These are phyloP conservation scores for Picochlorum sp. DNA, from an alignment of 139 green algal genomes.

Conservation along the genomic window DNA sequence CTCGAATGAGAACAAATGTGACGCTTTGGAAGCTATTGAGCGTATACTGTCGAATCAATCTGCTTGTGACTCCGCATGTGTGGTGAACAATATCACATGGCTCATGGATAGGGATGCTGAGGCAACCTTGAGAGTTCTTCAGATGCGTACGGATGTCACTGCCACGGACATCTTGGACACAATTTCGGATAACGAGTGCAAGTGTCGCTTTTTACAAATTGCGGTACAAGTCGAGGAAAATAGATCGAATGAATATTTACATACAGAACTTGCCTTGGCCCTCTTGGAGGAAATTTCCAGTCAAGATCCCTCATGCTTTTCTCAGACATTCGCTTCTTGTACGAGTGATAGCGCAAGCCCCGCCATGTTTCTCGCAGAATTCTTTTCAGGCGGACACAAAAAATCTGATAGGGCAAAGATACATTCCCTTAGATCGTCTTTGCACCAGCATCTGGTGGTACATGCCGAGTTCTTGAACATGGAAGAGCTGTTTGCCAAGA, in stretches of 20 bases:
- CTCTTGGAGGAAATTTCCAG: too few species aligned
- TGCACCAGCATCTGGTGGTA: too few species aligned
- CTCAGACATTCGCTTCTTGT: too few species aligned
- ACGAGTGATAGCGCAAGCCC: too few species aligned
- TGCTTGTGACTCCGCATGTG: constrained; percentile 1
- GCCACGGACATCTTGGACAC: background rate
- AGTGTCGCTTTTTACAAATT: background rate
- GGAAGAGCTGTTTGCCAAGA: background rate
- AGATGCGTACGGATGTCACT: constrained; percentile 4
- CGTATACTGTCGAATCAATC: too few species aligned
- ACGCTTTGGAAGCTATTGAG: too few species aligned
- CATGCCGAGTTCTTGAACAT: too few species aligned
- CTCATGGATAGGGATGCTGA: background rate
- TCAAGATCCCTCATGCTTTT: background rate
- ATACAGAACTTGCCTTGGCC: background rate
- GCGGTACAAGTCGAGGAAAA: background rate
- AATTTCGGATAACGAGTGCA: background rate
- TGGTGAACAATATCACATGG: background rate
- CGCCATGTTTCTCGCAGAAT: too few species aligned
- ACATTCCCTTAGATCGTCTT: too few species aligned
- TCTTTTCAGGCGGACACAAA: too few species aligned
- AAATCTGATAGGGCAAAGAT: too few species aligned
- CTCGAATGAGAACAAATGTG: too few species aligned
- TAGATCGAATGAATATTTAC: background rate
- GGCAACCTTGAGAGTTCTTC: background rate